Conservation (phyloP, 352 stramenopile species). For the Aphanomyces stellatus region DNA sequence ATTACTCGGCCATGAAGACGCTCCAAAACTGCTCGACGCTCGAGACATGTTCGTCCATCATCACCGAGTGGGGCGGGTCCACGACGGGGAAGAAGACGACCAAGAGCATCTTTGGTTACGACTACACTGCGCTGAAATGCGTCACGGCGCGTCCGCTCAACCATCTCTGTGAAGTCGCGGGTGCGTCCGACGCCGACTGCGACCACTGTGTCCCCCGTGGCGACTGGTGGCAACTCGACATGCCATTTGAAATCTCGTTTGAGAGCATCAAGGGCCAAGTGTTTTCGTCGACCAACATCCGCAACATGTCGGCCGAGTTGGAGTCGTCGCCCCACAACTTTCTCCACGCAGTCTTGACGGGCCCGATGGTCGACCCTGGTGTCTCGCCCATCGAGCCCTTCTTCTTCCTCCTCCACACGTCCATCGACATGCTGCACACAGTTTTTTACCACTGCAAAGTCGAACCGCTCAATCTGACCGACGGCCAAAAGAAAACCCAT, state of each 20-base stretch:
- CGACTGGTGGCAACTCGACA: background rate
- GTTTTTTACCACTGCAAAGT: conserved; percentile 6
- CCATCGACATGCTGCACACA: conserved; percentile 11
- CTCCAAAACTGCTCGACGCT: conserved; percentile 23
- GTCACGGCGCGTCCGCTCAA: background rate
- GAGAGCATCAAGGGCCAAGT: conserved; percentile 9
- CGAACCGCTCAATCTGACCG: background rate
- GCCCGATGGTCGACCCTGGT: conserved; percentile 9
- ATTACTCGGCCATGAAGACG: too few species aligned
- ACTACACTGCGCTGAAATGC: background rate
- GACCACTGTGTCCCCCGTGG: conserved; percentile 10
- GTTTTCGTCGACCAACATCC: background rate
- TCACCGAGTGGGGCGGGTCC: conserved; percentile 23
- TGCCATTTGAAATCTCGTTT: conserved; percentile 10
- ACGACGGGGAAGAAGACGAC: background rate
- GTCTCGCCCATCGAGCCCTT: conserved; percentile 10
- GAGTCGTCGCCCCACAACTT: conserved; percentile 15
- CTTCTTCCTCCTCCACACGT: conserved; percentile 14
- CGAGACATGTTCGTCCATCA: conserved; percentile 25
- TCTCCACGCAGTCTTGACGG: conserved; percentile 1
- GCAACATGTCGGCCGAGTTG: background rate
- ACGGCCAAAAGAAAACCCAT: background rate
- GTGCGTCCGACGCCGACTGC: background rate
- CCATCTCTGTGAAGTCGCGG: conserved; percentile 5
- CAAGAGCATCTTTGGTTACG: background rate